Conservation (phyloP, 148 eudicot genomes). For the Pouteria glomerata region DNA sequence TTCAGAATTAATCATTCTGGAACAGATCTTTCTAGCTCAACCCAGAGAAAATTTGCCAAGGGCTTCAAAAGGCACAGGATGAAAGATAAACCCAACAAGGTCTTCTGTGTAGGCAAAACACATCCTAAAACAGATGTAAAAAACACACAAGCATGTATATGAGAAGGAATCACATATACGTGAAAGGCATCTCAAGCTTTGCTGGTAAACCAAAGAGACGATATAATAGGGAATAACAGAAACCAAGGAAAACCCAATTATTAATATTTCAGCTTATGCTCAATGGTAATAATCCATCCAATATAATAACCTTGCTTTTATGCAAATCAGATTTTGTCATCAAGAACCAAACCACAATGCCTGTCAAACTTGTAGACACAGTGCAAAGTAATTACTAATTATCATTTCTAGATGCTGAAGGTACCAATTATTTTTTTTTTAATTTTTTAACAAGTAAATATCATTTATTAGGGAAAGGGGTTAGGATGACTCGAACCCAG, state of each 20-base stretch:
- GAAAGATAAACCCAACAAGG: constrained; percentile 4
- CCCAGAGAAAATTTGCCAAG: background rate
- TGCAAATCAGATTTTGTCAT: background rate
- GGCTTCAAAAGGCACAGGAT: constrained; percentile 7
- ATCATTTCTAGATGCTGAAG: background rate
- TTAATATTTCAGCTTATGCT: background rate
- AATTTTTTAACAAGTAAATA: too few relatives aligned
- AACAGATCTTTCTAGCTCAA: constrained; percentile 4
- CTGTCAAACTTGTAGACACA: background rate
- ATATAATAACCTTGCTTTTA: too few relatives aligned
- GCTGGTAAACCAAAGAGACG: background rate
- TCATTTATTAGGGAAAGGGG: too few relatives aligned
- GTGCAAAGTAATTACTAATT: background rate
- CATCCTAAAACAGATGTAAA: background rate
- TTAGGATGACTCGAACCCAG: too few relatives aligned
- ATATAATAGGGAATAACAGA: background rate
- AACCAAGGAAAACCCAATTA: background rate
- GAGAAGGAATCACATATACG: background rate
- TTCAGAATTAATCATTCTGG: constrained; percentile 35
- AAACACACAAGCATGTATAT: background rate
- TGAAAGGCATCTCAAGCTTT: background rate
- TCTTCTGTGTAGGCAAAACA: background rate
- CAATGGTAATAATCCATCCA: background rate
- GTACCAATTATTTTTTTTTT: too few relatives aligned
- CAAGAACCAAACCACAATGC: background rate